Evolutionary conservation across 441 rosid species (phyloP).

Genomic region (Gossypium davidsonii): DNA sequence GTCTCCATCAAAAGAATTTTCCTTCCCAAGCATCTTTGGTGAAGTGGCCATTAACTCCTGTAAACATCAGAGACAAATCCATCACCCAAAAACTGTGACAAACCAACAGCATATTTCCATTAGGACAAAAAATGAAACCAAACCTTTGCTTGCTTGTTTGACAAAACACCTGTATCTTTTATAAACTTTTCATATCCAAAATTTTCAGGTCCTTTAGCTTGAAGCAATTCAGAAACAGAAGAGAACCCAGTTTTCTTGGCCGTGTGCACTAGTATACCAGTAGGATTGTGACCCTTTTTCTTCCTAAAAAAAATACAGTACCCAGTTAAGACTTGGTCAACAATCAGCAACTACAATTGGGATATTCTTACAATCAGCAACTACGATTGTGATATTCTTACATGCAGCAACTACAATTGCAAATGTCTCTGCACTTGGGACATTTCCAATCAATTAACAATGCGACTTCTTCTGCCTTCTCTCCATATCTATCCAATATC

Average conservation of each 20-base stretch:
- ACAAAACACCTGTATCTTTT: constrained; percentile 22
- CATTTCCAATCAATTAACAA: constrained; percentile 53
- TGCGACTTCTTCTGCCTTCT: constrained; percentile 59
- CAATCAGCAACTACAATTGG: background rate
- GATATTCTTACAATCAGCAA: constrained; percentile 54
- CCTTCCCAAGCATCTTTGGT: constrained; percentile 45
- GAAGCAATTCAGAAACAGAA: constrained; percentile 65
- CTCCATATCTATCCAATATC: constrained; percentile 55
- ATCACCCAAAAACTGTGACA: constrained; percentile 1
- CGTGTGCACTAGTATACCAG: constrained; percentile 50
- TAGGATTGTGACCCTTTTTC: constrained; percentile 69
- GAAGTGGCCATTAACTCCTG: constrained; percentile 26
- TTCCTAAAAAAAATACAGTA: constrained; percentile 39
- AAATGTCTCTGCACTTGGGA: constrained; percentile 77
- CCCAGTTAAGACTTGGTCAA: background rate
- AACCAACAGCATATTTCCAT: background rate
- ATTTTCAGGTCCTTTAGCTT: constrained; percentile 37
- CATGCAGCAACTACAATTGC: constrained; percentile 89
- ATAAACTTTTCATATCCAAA: constrained; percentile 23
- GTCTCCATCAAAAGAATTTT: constrained; percentile 42
- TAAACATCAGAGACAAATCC: constrained; percentile 14
- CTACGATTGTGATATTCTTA: constrained; percentile 56
- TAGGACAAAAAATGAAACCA: background rate
- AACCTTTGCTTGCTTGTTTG: constrained; percentile 35
- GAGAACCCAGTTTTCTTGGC: constrained; percentile 68